Evolutionary conservation across 495 filamentous ascomycete genomes (phyloP), one percentile per base, ranked within the genome.

Genomic region (Penicillium simplicissimum): DNA sequence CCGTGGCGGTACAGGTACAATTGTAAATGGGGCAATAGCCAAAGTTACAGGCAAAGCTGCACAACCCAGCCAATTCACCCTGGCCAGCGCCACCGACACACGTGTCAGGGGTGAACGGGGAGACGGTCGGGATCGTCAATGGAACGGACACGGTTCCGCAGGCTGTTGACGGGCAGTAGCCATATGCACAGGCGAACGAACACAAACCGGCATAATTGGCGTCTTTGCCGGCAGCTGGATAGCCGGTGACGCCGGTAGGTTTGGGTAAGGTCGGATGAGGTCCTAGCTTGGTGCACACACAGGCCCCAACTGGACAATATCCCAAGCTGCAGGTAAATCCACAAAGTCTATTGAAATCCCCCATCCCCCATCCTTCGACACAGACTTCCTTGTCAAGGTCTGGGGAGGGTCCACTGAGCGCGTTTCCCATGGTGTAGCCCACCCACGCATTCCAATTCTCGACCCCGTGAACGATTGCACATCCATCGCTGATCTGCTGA

Each of bases 331-430:
- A 69, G 40, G 56, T 49, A 28, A 63, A 69, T 1, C 47, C 40
- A 33, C 66, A 69, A 3, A 69, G 45, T 0, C 62, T 60, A 3
- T 1, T 37, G 35, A 88, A 43, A 11, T 43, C 17, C 6, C 38
- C 38, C 17, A 15, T 43, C 38, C 38, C 38, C 38, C 38, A 43
- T 15, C 38, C 38, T 11, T 43, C 3, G 38, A 43, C 8, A 43
- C 38, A 43, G 17, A 43, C 38, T 8, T 43, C 38, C 14, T n/a
- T 9, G 14, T 14, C 38, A 43, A 43, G 38, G 17, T 43, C 38
- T 4, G 38, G 14, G 17, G 38, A 43, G n/a, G 1, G 3, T 43
- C 17, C 38, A 15, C 5, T 43, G 11, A 15, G 17, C 38, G 14
- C 14, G 5, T 43, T 19, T 43, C 38, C 38, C 14, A 43, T 14